phyloP scores from a whole-genome alignment of 2,329 filamentous ascomycete species.

The Phialophora verrucosa region DNA sequence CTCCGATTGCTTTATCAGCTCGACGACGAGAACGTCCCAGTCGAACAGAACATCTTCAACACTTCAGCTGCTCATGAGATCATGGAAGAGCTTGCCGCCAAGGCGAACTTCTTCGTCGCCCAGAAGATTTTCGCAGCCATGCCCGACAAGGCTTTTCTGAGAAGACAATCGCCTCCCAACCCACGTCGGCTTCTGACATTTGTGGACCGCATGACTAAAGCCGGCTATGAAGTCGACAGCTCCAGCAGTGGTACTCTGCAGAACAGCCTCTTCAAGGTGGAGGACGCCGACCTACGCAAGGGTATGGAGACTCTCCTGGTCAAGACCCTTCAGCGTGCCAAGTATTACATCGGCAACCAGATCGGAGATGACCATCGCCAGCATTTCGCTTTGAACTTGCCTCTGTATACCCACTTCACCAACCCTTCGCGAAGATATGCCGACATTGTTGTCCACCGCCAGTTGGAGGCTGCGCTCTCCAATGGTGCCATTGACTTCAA shows the following conservation, averaged over 20 bases:
- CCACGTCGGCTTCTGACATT: slow-evolving; percentile 87
- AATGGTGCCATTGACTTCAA: slow-evolving; percentile 81
- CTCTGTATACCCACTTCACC: slow-evolving; percentile 96
- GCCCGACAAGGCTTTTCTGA: slow-evolving; percentile 90
- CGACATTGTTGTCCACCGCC: slow-evolving; percentile 92
- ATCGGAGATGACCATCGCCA: slow-evolving; percentile 76
- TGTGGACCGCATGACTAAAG: slow-evolving; percentile 86
- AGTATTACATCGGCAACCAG: slow-evolving; percentile 89
- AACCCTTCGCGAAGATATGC: slow-evolving; percentile 93
- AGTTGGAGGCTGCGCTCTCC: slow-evolving; percentile 85
- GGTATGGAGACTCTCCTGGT: slow-evolving; percentile 96
- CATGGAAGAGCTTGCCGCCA: slow-evolving; percentile 93
- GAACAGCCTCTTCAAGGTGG: slow-evolving; percentile 91
- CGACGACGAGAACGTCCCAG: slow-evolving; percentile 96
- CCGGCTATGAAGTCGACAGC: slow-evolving; percentile 88
- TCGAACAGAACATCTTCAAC: slow-evolving; percentile 95
- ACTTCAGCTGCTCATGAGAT: slow-evolving; percentile 87
- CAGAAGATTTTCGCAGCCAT: slow-evolving; percentile 78
- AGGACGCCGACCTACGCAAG: slow-evolving; percentile 86
- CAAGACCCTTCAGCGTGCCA: slow-evolving; percentile 95
- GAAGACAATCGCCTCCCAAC: slow-evolving; percentile 84
- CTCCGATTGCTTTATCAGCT: slow-evolving; percentile 90
- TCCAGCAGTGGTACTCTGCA: slow-evolving; percentile 89
- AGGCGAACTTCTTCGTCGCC: slow-evolving; percentile 87
- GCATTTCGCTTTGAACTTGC: slow-evolving; percentile 91